A percentile compares a stretch with the other conserved stretches of the same genome.
Evolutionary conservation across 495 filamentous ascomycete species (phyloP).

Genomic region (Glarea lozoyensis): DNA sequence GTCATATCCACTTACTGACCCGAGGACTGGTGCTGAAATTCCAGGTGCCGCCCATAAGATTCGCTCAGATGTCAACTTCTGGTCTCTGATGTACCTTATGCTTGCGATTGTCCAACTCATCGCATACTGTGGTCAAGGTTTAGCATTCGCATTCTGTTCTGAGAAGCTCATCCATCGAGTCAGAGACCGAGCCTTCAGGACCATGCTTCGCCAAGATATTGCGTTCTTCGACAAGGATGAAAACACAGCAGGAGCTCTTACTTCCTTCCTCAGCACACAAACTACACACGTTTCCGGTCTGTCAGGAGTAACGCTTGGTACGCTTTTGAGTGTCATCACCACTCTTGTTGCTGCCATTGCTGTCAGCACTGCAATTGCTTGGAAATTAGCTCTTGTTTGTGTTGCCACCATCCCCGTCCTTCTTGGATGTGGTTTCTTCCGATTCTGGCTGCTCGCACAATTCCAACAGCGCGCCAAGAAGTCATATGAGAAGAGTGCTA

Average conservation of each 20-base stretch:
- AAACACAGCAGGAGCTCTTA: slow-evolving; percentile 77
- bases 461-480: slow-evolving; percentile 64
- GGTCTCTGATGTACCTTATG: slow-evolving; percentile 91
- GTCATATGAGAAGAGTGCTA: slow-evolving; percentile 65
- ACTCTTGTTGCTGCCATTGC: slow-evolving; percentile 62
- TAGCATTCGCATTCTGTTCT: slow-evolving; percentile 75
- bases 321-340: slow-evolving; percentile 64
- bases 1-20: slow-evolving; percentile 29
- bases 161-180: slow-evolving; percentile 76
- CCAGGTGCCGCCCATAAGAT: slow-evolving; percentile 15
- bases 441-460: slow-evolving; percentile 71
- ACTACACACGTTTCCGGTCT: slow-evolving; percentile 79
- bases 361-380: slow-evolving; percentile 63
- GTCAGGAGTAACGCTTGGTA: slow-evolving; percentile 72
- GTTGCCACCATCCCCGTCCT: slow-evolving; percentile 70
- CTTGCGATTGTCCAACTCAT: slow-evolving; percentile 73
- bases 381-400: slow-evolving; percentile 87
- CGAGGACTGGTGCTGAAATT: slow-evolving; percentile 24
- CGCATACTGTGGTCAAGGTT: slow-evolving; percentile 56
- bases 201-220: slow-evolving; percentile 90
- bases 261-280: slow-evolving; percentile 76
- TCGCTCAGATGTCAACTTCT: slow-evolving; percentile 57
- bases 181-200: slow-evolving; percentile 69
- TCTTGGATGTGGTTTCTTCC: slow-evolving; percentile 72
- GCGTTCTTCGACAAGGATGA: slow-evolving; percentile 79